Evolutionary conservation across 257 asterid species (phyloP).

Genomic region (Vinca minor): DNA sequence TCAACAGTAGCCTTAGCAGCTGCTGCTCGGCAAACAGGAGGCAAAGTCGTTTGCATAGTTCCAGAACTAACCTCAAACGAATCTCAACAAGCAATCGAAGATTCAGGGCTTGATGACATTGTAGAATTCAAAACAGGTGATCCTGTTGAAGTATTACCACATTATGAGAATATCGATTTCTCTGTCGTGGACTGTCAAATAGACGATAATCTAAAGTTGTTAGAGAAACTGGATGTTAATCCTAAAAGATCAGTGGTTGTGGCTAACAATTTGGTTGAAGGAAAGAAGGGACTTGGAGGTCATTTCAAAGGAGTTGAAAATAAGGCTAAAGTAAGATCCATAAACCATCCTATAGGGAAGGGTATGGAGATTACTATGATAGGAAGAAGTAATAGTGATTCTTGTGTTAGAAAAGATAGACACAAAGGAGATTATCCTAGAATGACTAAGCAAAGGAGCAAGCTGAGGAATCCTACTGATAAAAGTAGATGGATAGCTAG

Average conservation of each 20-base stretch:
- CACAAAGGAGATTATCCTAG: slow-evolving; percentile 25
- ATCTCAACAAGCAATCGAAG: slow-evolving; percentile 42
- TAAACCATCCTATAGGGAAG: slow-evolving; percentile 44
- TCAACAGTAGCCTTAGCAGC: slow-evolving; percentile 60
- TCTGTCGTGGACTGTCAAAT: slow-evolving; percentile 45
- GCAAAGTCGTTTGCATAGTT: slow-evolving; percentile 47
- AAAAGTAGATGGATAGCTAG: slow-evolving; percentile 47
- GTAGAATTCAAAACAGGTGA: slow-evolving; percentile 53
- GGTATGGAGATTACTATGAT: slow-evolving; percentile 61
- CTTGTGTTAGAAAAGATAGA: slow-evolving; percentile 21
- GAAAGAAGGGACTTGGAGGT: slow-evolving; percentile 36
- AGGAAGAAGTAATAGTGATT: slow-evolving; percentile 31
- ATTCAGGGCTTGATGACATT: slow-evolving; percentile 41
- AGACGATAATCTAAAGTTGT: slow-evolving; percentile 26
- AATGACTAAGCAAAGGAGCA: slow-evolving; percentile 23
- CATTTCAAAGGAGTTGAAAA: slow-evolving; percentile 38
- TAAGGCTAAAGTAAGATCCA: slow-evolving; percentile 32
- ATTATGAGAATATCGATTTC: slow-evolving; percentile 51
- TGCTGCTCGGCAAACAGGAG: slow-evolving; percentile 53
- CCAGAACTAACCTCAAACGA: slow-evolving; percentile 31
- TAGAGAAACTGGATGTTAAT: slow-evolving; percentile 40
- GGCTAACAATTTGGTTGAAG: slow-evolving; percentile 48
- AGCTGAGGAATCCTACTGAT: slow-evolving; percentile 27
- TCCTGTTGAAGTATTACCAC: slow-evolving; percentile 38
- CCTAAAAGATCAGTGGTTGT: slow-evolving; percentile 51